These are phyloP conservation scores for Ascochyta lentis DNA, from an alignment of 2,329 filamentous ascomycete species.

Conservation along the genomic window DNA sequence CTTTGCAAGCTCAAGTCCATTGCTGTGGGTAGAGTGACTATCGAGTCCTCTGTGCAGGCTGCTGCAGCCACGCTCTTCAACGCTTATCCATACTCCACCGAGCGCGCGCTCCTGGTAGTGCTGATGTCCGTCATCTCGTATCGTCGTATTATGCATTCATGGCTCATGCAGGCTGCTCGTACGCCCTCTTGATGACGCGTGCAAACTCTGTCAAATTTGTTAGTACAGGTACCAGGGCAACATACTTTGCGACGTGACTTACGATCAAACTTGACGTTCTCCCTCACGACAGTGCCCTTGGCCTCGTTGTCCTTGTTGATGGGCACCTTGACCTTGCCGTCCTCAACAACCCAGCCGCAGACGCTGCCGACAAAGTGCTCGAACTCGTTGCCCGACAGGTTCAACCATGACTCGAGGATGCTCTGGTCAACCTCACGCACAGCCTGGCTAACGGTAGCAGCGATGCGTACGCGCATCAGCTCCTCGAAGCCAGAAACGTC, in stretches of 20 bases:
- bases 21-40: conserved; percentile 17
- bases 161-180: conserved; percentile 47
- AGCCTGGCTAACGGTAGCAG: conserved; percentile 85
- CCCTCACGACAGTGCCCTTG: conserved; percentile 91
- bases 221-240: conserved; percentile 12
- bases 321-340: conserved; percentile 73
- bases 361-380: conserved; percentile 58
- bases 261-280: conserved; percentile 90
- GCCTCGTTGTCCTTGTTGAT: conserved; percentile 91
- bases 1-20: conserved; percentile 13
- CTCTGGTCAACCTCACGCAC: conserved; percentile 70
- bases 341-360: conserved; percentile 84
- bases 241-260: conserved; percentile 32
- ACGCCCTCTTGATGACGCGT: conserved; percentile 46
- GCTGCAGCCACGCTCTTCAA: conserved; percentile 10
- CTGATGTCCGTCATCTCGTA: conserved; percentile 17
- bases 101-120: conserved; percentile 3
- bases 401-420: conserved; percentile 59
- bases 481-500: conserved; percentile 97
- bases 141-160: conserved; percentile 15
- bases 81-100: conserved; percentile 4
- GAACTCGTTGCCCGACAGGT: conserved; percentile 55
- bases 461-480: conserved; percentile 87
- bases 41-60: conserved; percentile 14
- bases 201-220: conserved; percentile 39